Evolutionary conservation across 129 eudicot genomes (phyloP).

Genomic region (Mikania micrantha): DNA sequence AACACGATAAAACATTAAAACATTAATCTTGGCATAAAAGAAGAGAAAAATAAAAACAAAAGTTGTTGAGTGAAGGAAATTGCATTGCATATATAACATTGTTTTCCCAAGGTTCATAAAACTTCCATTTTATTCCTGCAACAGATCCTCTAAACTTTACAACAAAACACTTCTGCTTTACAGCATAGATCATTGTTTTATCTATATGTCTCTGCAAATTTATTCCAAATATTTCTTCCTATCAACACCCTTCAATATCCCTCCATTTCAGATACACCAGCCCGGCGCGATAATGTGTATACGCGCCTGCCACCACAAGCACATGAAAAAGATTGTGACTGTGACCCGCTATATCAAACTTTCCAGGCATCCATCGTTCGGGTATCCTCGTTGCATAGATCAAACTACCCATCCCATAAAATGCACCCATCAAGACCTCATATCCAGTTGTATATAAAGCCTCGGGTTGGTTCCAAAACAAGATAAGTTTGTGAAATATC

Average conservation of each 20-base stretch:
- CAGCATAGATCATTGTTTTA: constrained; percentile 8
- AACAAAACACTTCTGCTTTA: constrained; percentile 20
- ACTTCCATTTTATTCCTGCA: constrained; percentile 19
- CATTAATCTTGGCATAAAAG: too few species aligned
- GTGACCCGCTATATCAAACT: constrained; percentile 88
- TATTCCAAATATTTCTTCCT: not conserved
- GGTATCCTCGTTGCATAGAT: constrained; percentile 85
- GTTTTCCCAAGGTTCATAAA: constrained; percentile 1
- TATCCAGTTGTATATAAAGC: constrained; percentile 84
- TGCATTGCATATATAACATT: not conserved
- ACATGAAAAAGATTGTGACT: constrained; percentile 95
- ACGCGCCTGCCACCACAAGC: constrained; percentile 95
- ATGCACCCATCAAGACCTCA: constrained; percentile 78
- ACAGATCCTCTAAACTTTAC: constrained; percentile 16
- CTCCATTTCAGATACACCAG: constrained; percentile 87
- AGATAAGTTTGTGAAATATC: constrained; percentile 65
- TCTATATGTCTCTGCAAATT: not conserved
- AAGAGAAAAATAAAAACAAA: too few species aligned
- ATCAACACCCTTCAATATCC: constrained; percentile 78
- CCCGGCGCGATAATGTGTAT: constrained; percentile 88
- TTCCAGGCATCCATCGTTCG: constrained; percentile 96
- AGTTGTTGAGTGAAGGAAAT: not conserved
- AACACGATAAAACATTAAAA: too few species aligned
- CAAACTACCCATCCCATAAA: constrained; percentile 86
- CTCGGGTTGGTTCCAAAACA: constrained; percentile 83